Evolutionary conservation across 1,139 yeast genomes (phyloP).

Genomic region (Diutina siamensis): DNA sequence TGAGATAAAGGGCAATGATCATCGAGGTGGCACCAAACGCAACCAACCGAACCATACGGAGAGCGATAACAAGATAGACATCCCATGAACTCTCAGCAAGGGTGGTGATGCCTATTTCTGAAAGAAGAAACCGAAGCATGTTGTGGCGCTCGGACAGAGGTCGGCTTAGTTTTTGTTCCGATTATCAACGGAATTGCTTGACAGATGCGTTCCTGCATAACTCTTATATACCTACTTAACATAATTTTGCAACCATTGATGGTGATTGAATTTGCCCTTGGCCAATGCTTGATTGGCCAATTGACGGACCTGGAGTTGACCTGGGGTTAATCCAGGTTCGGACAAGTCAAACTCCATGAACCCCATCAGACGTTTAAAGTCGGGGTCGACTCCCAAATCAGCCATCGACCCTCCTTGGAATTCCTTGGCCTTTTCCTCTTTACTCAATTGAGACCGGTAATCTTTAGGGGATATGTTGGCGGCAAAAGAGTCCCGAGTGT

Average conservation of each 20-base stretch:
- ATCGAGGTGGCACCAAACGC: conserved; percentile 33
- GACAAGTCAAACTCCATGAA: neutral
- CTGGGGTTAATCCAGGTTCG: conserved; percentile 1
- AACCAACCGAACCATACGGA: conserved; percentile 26
- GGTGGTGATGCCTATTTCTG: conserved; percentile 20
- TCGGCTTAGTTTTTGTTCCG: too few relatives aligned
- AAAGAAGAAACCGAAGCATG: conserved; percentile 6
- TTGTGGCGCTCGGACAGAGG: too few relatives aligned
- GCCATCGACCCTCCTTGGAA: neutral
- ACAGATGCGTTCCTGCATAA: too few relatives aligned
- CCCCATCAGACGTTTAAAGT: conserved; percentile 5
- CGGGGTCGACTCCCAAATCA: neutral
- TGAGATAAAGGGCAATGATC: conserved; percentile 26
- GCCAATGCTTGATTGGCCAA: conserved; percentile 1
- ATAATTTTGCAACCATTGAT: neutral
- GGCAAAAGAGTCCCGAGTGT: neutral
- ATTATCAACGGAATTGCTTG: too few relatives aligned
- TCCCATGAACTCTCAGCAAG: conserved; percentile 17
- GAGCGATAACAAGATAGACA: conserved; percentile 19
- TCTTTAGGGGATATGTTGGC: neutral
- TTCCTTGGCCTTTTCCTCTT: conserved; percentile 2
- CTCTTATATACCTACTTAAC: too few relatives aligned
- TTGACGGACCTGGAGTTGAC: neutral
- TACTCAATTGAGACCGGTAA: neutral
- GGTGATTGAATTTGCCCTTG: neutral